Evolutionary conservation across 495 filamentous ascomycete genomes (phyloP).

Genomic region (Podospora australis): DNA sequence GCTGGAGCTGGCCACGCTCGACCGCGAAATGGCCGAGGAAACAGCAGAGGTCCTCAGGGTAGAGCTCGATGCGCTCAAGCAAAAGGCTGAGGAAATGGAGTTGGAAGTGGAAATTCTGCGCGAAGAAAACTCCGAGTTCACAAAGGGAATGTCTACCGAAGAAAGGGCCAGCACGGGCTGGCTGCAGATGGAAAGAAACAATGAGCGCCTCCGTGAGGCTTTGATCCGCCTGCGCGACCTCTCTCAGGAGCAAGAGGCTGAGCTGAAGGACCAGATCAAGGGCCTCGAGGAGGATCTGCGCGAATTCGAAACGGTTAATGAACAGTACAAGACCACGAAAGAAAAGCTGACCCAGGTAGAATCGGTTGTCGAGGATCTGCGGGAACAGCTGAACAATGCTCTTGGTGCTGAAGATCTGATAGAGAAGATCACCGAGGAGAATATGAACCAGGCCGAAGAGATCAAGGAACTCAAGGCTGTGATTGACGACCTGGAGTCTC

Average conservation of each 20-base stretch:
- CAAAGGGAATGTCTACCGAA: conserved; percentile 78
- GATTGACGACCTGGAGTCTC: conserved; percentile 75
- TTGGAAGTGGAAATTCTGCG: conserved; percentile 80
- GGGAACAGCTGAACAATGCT: conserved; percentile 85
- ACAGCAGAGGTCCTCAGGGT: conserved; percentile 71
- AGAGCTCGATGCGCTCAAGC: conserved; percentile 72
- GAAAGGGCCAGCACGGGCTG: conserved; percentile 80
- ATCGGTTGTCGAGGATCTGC: conserved; percentile 73
- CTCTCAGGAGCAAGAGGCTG: conserved; percentile 76
- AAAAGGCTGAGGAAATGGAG: conserved; percentile 73
- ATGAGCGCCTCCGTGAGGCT: conserved; percentile 82
- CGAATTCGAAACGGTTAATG: conserved; percentile 63
- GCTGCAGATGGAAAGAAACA: conserved; percentile 84
- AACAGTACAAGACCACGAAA: conserved; percentile 61
- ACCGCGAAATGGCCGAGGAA: conserved; percentile 96
- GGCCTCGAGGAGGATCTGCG: conserved; percentile 71
- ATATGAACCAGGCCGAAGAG: conserved; percentile 71
- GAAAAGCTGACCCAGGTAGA: conserved; percentile 67
- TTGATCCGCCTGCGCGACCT: conserved; percentile 78
- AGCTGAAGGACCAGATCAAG: conserved; percentile 68
- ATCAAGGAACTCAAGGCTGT: conserved; percentile 73
- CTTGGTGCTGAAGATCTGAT: conserved; percentile 87
- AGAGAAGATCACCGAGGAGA: conserved; percentile 81
- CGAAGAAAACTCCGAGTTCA: conserved; percentile 79
- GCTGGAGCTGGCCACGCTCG: conserved; percentile 81